phyloP scores from a whole-genome alignment of 2,329 filamentous ascomycete genomes.

The Bipolaris oryzae region DNA sequence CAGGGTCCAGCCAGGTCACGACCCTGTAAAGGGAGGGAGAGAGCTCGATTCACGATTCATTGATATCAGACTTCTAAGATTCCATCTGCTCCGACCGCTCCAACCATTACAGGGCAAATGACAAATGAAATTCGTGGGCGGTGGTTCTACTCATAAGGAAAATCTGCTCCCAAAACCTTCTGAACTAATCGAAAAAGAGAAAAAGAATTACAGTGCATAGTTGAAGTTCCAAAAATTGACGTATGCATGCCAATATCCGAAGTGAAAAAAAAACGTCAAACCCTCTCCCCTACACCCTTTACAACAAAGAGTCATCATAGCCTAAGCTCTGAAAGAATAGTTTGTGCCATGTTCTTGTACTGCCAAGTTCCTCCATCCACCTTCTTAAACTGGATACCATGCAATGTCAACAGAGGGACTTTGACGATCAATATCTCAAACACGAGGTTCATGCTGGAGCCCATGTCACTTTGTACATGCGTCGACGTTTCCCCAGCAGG shows the following conservation, averaged over 20 bases:
- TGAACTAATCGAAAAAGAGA: slow-evolving; percentile 5
- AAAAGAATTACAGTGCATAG: slow-evolving; percentile 15
- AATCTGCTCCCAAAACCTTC: slow-evolving; percentile 8
- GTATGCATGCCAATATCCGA: slow-evolving; percentile 6
- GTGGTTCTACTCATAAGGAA: slow-evolving; percentile 11
- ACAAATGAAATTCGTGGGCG: slow-evolving; percentile 43
- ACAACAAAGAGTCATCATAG: slow-evolving; percentile 8
- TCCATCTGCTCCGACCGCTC: slow-evolving; percentile 6
- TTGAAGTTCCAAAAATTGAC: slow-evolving; percentile 10
- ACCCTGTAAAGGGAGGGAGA: not conserved
- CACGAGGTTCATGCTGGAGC: slow-evolving; percentile 79
- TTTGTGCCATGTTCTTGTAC: slow-evolving; percentile 98
- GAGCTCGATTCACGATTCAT: slow-evolving; percentile 1
- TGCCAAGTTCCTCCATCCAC: slow-evolving; percentile 96
- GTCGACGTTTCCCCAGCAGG: slow-evolving; percentile 87
- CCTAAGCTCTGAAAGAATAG: slow-evolving; percentile 80
- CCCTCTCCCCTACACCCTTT: slow-evolving; percentile 2
- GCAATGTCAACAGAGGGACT: slow-evolving; percentile 87
- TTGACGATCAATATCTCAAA: slow-evolving; percentile 99
- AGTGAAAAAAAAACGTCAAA: slow-evolving; percentile 10
- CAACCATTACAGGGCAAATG: slow-evolving; percentile 13
- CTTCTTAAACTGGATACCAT: slow-evolving; percentile 98
- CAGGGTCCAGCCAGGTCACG: not conserved
- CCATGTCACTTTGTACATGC: slow-evolving; percentile 87
- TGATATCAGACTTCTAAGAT: slow-evolving; percentile 8